Evolutionary conservation across 1,284 basidiomycete species (phyloP), one percentile per base, ranked within the genome.

Genomic region (Trichosporon sp.): DNA sequence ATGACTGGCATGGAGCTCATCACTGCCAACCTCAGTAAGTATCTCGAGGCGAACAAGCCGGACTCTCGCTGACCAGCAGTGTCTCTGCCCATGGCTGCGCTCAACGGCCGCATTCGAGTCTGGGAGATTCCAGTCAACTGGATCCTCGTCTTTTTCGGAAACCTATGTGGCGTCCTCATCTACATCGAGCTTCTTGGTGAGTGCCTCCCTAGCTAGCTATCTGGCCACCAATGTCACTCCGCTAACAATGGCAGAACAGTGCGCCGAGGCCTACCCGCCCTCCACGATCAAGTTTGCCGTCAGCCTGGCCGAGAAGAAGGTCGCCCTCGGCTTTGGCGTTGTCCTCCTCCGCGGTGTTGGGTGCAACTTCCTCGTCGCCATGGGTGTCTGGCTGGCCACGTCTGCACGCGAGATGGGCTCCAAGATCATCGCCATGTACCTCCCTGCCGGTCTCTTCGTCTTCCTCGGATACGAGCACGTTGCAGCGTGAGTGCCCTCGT

Each of bases 91-190:
- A 71, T 73, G 70, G 61, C 71, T 3, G 33, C 58, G 16, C 61
- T 73, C 52, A 69, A 69, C 31, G 40, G 67, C n/a, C 58, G 62
- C 1, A 65, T 68, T n/a, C 49, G 69, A 69, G 61, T 19, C 14
- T 71, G 71, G 71, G 65, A 71, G 57, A 46, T 70, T 5, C 70
- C 68, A 1, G 54, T 73, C 62, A 73, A 78, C 58, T 80, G 77
- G 77, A 25, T 74, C 25, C 70, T 80, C 60, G 73, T 74, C 31
- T 78, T 80, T 64, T 66, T 79, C 58, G 78, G 78, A 10, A 80
- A 79, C 65, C 71, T 80, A 27, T 62, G 69, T 32, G 78, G 78
- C 5, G 69, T 71, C 0, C 69, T 80, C 14, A 65, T 72, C 34
- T 79, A 70, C 64, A 73, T 72, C 31, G 74, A 67, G 2, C 69